Percentiles rank a stretch among this genome's conserved stretches.
These are phyloP conservation scores for Rhazya stricta DNA, from an alignment of 257 asterid genomes.

Conservation along the genomic window DNA sequence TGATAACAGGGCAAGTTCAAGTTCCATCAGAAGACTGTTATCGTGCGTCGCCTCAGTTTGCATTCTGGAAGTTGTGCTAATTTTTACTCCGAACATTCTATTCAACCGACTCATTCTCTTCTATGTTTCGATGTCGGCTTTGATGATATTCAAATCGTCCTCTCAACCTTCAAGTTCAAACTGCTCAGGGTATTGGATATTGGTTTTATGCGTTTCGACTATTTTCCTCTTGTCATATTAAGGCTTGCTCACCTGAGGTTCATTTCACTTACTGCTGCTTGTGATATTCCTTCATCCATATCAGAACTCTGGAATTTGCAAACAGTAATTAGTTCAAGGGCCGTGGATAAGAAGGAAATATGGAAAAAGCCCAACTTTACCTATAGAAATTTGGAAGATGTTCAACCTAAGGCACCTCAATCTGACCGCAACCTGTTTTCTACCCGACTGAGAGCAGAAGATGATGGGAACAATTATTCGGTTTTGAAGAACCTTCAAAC, in stretches of 20 bases:
- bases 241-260: too few species aligned
- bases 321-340: constrained; percentile 26
- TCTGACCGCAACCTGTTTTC: constrained; percentile 16
- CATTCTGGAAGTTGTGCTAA: constrained; percentile 13
- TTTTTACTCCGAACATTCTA: constrained; percentile 9
- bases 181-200: constrained; percentile 34
- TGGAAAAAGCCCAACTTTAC: constrained; percentile 14
- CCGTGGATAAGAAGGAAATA: constrained; percentile 7
- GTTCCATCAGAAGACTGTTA: not conserved
- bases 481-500: constrained; percentile 22
- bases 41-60: constrained; percentile 17
- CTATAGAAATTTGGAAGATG: constrained; percentile 26
- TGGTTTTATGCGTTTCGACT: constrained; percentile 13
- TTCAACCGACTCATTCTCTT: constrained; percentile 9
- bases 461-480: not conserved
- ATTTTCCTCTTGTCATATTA: not conserved
- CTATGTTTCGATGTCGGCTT: not conserved
- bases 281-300: constrained; percentile 19
- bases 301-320: constrained; percentile 22
- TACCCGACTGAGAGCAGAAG: constrained; percentile 9
- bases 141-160: not conserved
- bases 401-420: constrained; percentile 24
- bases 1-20: not conserved
- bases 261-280: not conserved
- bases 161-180: constrained; percentile 16